A percentile compares a stretch with the other conserved stretches of the same genome.
Conservation (phyloP, 768 basidiomycete genomes). For the Zangia roseola region DNA sequence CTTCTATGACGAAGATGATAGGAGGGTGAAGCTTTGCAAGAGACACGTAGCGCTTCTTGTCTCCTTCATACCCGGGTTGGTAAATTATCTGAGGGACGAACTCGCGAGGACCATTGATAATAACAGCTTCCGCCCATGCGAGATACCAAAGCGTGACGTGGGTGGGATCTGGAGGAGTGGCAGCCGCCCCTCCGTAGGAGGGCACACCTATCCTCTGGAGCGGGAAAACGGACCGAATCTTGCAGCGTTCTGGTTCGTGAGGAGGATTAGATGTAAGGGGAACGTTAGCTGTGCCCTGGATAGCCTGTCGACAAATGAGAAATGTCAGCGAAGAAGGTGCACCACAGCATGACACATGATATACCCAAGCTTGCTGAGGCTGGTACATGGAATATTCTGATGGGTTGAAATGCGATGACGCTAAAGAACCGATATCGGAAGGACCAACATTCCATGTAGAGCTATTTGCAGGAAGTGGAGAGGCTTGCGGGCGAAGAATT, state of each 20-base stretch:
- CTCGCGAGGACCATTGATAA: slow-evolving; percentile 35
- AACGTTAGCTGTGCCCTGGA: neutral
- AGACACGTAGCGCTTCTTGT: slow-evolving; percentile 69
- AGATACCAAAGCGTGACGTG: slow-evolving; percentile 8
- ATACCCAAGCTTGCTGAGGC: neutral
- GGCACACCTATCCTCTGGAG: neutral
- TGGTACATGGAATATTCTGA: neutral
- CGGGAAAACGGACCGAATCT: neutral
- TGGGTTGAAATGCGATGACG: neutral
- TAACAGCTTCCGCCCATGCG: neutral
- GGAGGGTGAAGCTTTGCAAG: slow-evolving; percentile 57
- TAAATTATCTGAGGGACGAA: slow-evolving; percentile 70
- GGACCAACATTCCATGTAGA: too few species aligned
- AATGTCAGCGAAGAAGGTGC: neutral
- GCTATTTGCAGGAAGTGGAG: too few species aligned
- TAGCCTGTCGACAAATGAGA: neutral
- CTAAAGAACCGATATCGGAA: too few species aligned
- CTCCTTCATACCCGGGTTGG: slow-evolving; percentile 67
- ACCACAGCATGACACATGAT: slow-evolving; percentile 4
- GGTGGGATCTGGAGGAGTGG: neutral
- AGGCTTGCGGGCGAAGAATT: too few species aligned
- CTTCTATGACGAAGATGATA: slow-evolving; percentile 54
- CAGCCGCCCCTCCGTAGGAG: neutral
- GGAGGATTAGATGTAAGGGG: neutral
- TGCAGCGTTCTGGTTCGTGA: neutral